Percentiles rank a stretch among this genome's conserved stretches.
phyloP scores from a whole-genome alignment of 31 red algal species.

The Porphyra umbilicalis region DNA sequence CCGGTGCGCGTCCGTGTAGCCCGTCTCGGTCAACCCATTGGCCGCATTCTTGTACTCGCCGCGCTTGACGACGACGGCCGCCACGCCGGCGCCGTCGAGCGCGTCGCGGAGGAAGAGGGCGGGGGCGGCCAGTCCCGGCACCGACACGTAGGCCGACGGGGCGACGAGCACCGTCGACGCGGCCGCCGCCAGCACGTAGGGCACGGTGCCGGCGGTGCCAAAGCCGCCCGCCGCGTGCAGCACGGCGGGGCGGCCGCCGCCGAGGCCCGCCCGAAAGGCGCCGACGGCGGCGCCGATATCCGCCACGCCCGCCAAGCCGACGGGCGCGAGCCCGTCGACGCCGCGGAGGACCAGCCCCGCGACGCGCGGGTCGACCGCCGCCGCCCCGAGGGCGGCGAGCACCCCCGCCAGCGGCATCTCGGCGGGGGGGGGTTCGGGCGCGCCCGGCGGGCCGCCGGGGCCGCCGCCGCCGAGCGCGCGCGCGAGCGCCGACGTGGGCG shows the following conservation, averaged over 20 bases:
- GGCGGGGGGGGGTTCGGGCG: conserved; percentile 1
- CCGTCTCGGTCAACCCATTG: conserved; percentile 52
- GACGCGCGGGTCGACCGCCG: conserved; percentile 42
- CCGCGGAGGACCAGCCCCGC: conserved; percentile 40
- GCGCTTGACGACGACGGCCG: conserved; percentile 47
- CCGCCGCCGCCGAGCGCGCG: not conserved
- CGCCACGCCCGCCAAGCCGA: conserved; percentile 37
- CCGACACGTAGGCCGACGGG: conserved; percentile 31
- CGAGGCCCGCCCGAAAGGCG: conserved; percentile 34
- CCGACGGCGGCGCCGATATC: conserved; percentile 26
- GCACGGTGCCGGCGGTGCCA: conserved; percentile 40
- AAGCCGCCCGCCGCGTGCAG: conserved; percentile 41
- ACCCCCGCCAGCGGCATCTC: conserved; percentile 34
- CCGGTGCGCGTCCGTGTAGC: conserved; percentile 66
- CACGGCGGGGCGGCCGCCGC: conserved; percentile 34
- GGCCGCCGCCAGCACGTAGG: conserved; percentile 35
- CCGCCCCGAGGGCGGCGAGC: conserved; percentile 29
- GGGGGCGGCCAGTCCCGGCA: conserved; percentile 47
- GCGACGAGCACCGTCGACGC: conserved; percentile 46
- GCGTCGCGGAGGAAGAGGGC: conserved; percentile 59
- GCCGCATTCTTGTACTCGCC: conserved; percentile 78
- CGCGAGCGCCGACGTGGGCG: conserved; percentile 5
- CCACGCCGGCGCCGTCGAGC: conserved; percentile 62
- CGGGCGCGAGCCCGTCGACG: conserved; percentile 19
- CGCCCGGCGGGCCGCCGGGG: not conserved